A percentile compares a stretch with the other conserved stretches of the same genome.
phyloP scores from a whole-genome alignment of 805 yeast genomes.

The Brettanomyces custersianus region DNA sequence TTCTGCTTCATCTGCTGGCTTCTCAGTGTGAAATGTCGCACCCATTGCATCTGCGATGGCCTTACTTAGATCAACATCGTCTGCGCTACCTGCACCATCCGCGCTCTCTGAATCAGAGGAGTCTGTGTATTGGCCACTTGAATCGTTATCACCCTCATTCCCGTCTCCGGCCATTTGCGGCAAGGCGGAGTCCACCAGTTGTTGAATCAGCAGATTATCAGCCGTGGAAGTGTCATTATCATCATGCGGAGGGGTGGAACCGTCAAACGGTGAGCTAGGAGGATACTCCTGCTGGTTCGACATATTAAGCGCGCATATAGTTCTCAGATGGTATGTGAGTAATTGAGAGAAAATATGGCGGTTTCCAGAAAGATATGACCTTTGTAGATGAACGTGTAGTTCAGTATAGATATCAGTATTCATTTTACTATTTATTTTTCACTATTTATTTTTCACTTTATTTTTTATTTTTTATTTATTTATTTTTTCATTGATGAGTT shows the following conservation, averaged over 20 bases:
- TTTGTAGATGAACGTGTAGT: neutral
- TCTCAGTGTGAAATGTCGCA: neutral
- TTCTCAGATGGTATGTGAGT: too few relatives aligned
- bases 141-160: too few relatives aligned
- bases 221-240: too few relatives aligned
- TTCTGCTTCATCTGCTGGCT: neutral
- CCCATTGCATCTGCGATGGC: conserved; percentile 11
- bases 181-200: too few relatives aligned
- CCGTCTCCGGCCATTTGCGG: too few relatives aligned
- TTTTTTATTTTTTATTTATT: neutral
- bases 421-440: neutral
- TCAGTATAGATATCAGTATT: neutral
- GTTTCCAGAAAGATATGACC: too few relatives aligned
- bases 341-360: too few relatives aligned
- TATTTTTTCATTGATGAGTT: neutral
- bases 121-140: conserved; percentile 6
- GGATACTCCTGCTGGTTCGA: conserved; percentile 2
- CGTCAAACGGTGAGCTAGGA: too few relatives aligned
- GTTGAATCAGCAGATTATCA: too few relatives aligned
- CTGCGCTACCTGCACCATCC: neutral
- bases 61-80: conserved; percentile 6
- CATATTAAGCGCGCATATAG: too few relatives aligned
- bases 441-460: neutral
- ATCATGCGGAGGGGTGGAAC: too few relatives aligned
- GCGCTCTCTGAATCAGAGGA: conserved; percentile 4